Evolutionary conservation across 2,329 filamentous ascomycete species (phyloP), one percentile per base, ranked within the genome.

Genomic region (Penicillium sp.): DNA sequence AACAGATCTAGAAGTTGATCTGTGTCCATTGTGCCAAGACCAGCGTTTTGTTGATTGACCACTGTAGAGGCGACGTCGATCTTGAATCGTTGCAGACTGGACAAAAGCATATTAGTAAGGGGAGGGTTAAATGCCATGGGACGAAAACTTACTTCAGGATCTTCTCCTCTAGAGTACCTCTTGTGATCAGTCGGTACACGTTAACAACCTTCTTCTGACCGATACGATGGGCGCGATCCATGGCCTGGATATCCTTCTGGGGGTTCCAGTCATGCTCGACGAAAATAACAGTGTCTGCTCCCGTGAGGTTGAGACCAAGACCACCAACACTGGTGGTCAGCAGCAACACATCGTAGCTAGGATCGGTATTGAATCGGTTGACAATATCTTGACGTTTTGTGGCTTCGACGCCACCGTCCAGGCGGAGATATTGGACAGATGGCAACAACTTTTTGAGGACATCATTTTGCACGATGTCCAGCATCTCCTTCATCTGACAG

Each of bases 161-260:
- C 84, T 99, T 99, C 80, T 99, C 94, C 75, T 99, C 94, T 47
- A 99, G 78, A 2, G 95, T 99, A 59, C 94, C 94, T 63, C 94
- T 85, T 6, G 94, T 99, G 67, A 99, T 94, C 62, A 99, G 82
- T 23, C 94, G 91, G 75, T 99, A 99, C 15, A 99, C 94, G 69
- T 99, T 99, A 65, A 99, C 94, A 35, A 97, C 94, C 83, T 97
- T 99, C 85, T 99, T 99, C 79, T 99, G 94, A 2, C 94, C 94
- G 67, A 99, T 97, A 65, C 94, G 88, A 80, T 99, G 94, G 8
- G 94, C 94, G 57, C 94, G 91, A 71, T 99, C 94, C 94, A 99
- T 99, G 63, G 94, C 94, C 71, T 99, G 94, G 64, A 99, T 85
- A 75, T 99, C 94, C 75, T 96, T 96, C 72, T 99, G 94, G 29